Evolutionary conservation across 2,329 filamentous ascomycete genomes (phyloP), one percentile per base, ranked within the genome.

Genomic region (Teratosphaeria gauchensis): DNA sequence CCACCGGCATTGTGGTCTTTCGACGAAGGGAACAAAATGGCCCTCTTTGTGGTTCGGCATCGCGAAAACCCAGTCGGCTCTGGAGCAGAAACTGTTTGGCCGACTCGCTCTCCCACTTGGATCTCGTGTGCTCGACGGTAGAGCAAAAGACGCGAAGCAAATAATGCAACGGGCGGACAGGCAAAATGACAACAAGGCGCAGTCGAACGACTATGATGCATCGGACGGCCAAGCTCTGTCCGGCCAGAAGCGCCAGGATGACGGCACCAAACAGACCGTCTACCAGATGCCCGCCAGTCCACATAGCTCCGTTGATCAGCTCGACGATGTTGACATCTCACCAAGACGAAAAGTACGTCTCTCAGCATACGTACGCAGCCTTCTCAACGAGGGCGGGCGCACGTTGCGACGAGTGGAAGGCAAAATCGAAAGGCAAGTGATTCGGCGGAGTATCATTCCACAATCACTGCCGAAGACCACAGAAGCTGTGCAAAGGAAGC

Each of bases 131-230:
- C 24, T 42, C 2, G n/a, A 16, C 11, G n/a, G 5, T 16, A 16
- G 1, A 16, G 11, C 35, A 42, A 16, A 42, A 14, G 11, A 42
- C 35, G n/a, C 11, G 35, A 5, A 42, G 35, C 35, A 16, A 12
- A 11, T 16, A 5, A 14, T 16, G 35, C 42, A 70, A 69, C 56
- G 67, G 68, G 30, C 58, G 68, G 1, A 48, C 62, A 32, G 66
- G 66, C 60, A 67, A 70, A 57, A 63, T 68, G 51, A 64, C 66
- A 31, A 65, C 65, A 55, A 66, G 66, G 5, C 16, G 19, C 7
- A 53, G 5, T 19, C 4, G 24, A 53, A 28, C 30, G 19, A 16
- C 51, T 28, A 14, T 16, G 51, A 28, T 24, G 51, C 24, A 53
- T 16, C 4, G 30, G 21, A 4, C 24, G 24, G 51, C 21, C 51